Conservation (phyloP, 2,329 filamentous ascomycete species). For the Rachicladosporium sp. region DNA sequence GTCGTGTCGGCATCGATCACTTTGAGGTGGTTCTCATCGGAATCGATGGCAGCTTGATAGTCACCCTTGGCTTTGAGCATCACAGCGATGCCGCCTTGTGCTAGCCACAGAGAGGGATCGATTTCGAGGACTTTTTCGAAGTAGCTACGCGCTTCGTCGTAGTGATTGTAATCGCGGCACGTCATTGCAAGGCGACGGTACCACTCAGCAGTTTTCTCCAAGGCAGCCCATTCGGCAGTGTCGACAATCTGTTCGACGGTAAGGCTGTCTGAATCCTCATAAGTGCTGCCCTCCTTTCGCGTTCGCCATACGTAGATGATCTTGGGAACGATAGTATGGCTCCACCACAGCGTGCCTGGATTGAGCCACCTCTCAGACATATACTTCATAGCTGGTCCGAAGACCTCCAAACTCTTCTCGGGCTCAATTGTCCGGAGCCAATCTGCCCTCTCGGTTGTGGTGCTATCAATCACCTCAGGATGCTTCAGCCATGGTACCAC, state of each 20-base stretch:
- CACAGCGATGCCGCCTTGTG: constrained; percentile 6
- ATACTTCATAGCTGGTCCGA: background rate
- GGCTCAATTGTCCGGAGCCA: background rate
- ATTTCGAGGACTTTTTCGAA: constrained; percentile 9
- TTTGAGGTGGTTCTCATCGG: constrained; percentile 2
- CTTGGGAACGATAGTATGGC: background rate
- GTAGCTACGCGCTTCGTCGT: constrained; percentile 7
- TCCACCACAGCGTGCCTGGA: background rate
- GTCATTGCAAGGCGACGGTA: constrained; percentile 8
- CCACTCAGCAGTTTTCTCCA: constrained; percentile 11
- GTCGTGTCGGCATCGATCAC: background rate
- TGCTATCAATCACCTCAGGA: background rate
- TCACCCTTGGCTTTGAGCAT: constrained; percentile 5
- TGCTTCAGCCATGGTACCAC: background rate
- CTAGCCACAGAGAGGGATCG: constrained; percentile 5
- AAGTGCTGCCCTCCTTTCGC: background rate
- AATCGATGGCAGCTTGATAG: constrained; percentile 8
- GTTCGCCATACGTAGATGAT: background rate
- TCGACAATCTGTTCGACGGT: constrained; percentile 4
- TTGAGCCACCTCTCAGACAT: background rate
- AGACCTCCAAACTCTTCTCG: background rate
- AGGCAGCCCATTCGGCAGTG: constrained; percentile 6
- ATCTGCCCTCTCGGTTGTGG: background rate
- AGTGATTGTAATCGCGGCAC: constrained; percentile 6
- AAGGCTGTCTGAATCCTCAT: background rate